Conservation (phyloP, 768 basidiomycete species). For the Strobilomyces dryophilus region DNA sequence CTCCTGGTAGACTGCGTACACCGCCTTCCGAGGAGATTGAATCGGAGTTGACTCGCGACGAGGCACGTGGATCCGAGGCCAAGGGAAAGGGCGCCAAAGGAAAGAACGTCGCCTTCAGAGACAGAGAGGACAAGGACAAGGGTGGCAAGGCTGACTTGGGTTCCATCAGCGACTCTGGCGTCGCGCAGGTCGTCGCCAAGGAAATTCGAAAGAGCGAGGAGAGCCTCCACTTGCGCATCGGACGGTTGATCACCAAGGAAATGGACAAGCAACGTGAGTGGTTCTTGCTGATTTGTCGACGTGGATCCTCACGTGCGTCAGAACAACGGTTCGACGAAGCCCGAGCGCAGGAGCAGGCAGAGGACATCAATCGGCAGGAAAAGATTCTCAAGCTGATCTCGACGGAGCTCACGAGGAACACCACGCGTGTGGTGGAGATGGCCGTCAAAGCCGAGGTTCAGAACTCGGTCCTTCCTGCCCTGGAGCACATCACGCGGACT, state of each 20-base stretch:
- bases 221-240: conserved; percentile 68
- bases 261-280: conserved; percentile 85
- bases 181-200: conserved; percentile 59
- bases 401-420: conserved; percentile 81
- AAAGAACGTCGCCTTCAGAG: conserved; percentile 63
- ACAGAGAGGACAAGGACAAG: conserved; percentile 46
- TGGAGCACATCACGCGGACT: conserved; percentile 76
- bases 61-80: conserved; percentile 45
- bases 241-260: conserved; percentile 78
- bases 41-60: conserved; percentile 58
- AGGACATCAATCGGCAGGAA: conserved; percentile 82
- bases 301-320: conserved; percentile 27
- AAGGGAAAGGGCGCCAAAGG: conserved; percentile 48
- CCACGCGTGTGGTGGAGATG: conserved; percentile 84
- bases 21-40: conserved; percentile 77
- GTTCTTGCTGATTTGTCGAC: not conserved
- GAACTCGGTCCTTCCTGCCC: conserved; percentile 74
- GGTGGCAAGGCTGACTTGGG: conserved; percentile 23
- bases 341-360: conserved; percentile 70
- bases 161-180: conserved; percentile 46
- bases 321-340: conserved; percentile 84
- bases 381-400: conserved; percentile 88
- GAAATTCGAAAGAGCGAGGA: conserved; percentile 86
- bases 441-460: conserved; percentile 85
- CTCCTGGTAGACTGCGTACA: conserved; percentile 51